Conservation (phyloP, 2,329 filamentous ascomycete genomes). For the Cercospora sesami region DNA sequence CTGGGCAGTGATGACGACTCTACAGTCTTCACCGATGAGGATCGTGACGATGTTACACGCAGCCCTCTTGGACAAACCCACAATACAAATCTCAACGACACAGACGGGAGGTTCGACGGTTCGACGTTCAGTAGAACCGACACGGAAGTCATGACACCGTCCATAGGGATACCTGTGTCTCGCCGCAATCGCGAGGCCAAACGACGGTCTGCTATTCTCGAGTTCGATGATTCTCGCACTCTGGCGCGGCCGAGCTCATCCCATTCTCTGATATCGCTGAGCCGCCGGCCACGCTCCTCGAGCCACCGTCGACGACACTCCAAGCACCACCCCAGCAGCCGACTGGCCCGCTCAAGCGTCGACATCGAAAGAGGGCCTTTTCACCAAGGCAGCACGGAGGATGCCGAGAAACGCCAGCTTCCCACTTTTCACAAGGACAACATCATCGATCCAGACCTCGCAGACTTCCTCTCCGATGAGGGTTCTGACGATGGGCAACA, state of each 20-base stretch:
- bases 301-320: constrained; percentile 82
- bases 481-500: constrained; percentile 87
- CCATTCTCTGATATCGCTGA: constrained; percentile 76
- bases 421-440: constrained; percentile 98
- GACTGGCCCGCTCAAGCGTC: constrained; percentile 63
- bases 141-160: constrained; percentile 53
- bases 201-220: constrained; percentile 81
- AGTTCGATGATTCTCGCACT: constrained; percentile 77
- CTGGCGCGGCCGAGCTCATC: constrained; percentile 91
- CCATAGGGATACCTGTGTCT: constrained; percentile 66
- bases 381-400: constrained; percentile 70
- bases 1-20: constrained; percentile 81
- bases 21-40: constrained; percentile 81
- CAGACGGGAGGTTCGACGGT: constrained; percentile 27
- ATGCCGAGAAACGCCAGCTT: constrained; percentile 65
- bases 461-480: constrained; percentile 91
- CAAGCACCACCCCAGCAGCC: constrained; percentile 77
- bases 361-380: constrained; percentile 83
- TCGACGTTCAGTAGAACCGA: constrained; percentile 29
- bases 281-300: constrained; percentile 72
- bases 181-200: constrained; percentile 71
- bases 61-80: constrained; percentile 27
- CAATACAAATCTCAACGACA: constrained; percentile 18
- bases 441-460: constrained; percentile 95
- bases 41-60: constrained; percentile 37